Evolutionary conservation across 2,329 filamentous ascomycete species (phyloP).

Genomic region (Zymoseptoria ardabiliae): DNA sequence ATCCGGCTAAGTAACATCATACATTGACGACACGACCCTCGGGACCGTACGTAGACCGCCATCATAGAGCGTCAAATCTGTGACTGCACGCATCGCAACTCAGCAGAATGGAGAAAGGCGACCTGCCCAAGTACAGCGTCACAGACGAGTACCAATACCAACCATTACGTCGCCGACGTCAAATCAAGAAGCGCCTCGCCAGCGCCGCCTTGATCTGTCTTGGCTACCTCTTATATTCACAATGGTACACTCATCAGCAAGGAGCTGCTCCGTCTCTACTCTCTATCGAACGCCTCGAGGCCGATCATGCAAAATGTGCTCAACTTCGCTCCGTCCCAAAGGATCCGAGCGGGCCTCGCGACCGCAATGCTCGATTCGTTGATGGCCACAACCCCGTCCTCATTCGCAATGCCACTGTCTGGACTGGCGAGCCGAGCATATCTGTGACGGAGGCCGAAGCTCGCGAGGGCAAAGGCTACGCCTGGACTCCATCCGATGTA

Average conservation of each 20-base stretch:
- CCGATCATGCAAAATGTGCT: slow-evolving; percentile 50
- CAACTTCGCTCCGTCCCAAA: slow-evolving; percentile 48
- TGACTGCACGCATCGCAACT: not conserved
- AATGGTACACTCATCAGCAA: slow-evolving; percentile 3
- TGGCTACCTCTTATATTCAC: slow-evolving; percentile 3
- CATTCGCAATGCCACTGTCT: slow-evolving; percentile 60
- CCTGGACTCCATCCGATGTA: slow-evolving; percentile 55
- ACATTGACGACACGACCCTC: not conserved
- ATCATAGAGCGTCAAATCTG: not conserved
- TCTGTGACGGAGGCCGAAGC: slow-evolving; percentile 50
- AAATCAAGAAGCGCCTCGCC: not conserved
- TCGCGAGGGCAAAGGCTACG: slow-evolving; percentile 51
- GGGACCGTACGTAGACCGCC: not conserved
- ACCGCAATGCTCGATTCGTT: slow-evolving; percentile 54
- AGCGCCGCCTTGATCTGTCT: slow-evolving; percentile 3
- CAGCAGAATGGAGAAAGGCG: slow-evolving; percentile 12
- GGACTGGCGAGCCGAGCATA: slow-evolving; percentile 52
- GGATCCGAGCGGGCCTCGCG: slow-evolving; percentile 50
- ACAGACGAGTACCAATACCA: slow-evolving; percentile 4
- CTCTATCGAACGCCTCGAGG: slow-evolving; percentile 47
- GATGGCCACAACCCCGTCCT: slow-evolving; percentile 53
- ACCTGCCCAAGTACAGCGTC: slow-evolving; percentile 10
- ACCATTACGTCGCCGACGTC: not conserved
- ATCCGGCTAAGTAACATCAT: not conserved
- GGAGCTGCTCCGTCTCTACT: slow-evolving; percentile 88